Evolutionary conservation across 2,329 filamentous ascomycete species (phyloP).

Genomic region (Setomelanomma holmii): DNA sequence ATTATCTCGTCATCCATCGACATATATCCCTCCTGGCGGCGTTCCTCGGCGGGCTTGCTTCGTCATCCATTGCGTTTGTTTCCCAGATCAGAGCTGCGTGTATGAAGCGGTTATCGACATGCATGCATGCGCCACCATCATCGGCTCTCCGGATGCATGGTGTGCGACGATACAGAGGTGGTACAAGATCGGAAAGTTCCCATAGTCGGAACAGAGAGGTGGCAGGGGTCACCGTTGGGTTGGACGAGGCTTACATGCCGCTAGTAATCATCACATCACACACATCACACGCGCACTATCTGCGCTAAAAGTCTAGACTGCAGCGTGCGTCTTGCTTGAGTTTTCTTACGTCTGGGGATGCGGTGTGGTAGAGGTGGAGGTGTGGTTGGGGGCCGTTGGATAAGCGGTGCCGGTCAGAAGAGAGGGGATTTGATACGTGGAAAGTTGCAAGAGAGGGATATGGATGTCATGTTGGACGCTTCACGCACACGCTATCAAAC

Average conservation of each 20-base stretch:
- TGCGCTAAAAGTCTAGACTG: neutral
- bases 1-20: conserved; percentile 7
- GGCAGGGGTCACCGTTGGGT: neutral
- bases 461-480: neutral
- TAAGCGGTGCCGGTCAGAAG: neutral
- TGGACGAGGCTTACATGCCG: neutral
- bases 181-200: conserved; percentile 6
- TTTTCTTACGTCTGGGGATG: neutral
- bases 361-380: neutral
- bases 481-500: neutral
- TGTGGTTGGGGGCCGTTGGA: neutral
- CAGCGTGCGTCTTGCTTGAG: neutral
- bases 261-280: neutral
- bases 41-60: conserved; percentile 8
- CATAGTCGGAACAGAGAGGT: neutral
- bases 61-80: conserved; percentile 10
- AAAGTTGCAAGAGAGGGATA: neutral
- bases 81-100: conserved; percentile 12
- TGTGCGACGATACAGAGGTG: conserved; percentile 10
- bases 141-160: conserved; percentile 8
- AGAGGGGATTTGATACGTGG: neutral
- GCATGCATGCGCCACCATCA: conserved; percentile 11
- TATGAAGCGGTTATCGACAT: conserved; percentile 11
- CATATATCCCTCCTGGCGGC: conserved; percentile 19
- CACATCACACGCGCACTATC: neutral